phyloP scores from a whole-genome alignment of 2,329 filamentous ascomycete genomes.

The Pseudogymnoascus sp. region DNA sequence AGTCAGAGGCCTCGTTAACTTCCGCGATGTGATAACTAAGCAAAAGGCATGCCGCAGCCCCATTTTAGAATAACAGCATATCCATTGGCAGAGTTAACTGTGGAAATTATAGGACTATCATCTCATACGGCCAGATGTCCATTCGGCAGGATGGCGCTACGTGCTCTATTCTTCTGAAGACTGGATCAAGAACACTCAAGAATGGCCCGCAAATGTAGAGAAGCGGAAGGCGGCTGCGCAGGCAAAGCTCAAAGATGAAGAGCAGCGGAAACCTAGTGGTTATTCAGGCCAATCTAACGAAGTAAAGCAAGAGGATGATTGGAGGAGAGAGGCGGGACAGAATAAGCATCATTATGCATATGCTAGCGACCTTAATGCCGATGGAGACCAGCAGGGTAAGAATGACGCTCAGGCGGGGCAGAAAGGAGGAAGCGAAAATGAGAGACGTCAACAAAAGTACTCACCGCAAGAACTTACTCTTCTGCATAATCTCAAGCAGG shows the following conservation, averaged over 20 bases:
- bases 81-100: not conserved
- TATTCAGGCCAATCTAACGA: conserved; percentile 25
- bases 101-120: conserved; percentile 33
- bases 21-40: conserved; percentile 30
- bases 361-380: conserved; percentile 13
- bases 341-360: conserved; percentile 21
- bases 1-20: conserved; percentile 32
- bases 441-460: conserved; percentile 32
- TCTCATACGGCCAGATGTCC: conserved; percentile 36
- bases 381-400: conserved; percentile 21
- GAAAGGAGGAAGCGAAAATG: conserved; percentile 20
- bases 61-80: not conserved
- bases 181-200: conserved; percentile 40
- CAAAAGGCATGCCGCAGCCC: conserved; percentile 13
- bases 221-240: conserved; percentile 29
- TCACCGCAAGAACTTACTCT: conserved; percentile 37
- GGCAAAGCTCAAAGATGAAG: conserved; percentile 23
- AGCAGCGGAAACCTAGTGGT: conserved; percentile 24
- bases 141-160: conserved; percentile 42
- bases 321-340: conserved; percentile 13
- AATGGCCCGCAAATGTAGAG: conserved; percentile 42
- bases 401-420: conserved; percentile 22
- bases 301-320: conserved; percentile 16
- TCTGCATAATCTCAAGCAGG: conserved; percentile 35
- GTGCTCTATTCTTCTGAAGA: conserved; percentile 42